Percentiles rank a stretch among this genome's conserved stretches.
Evolutionary conservation across 768 basidiomycete genomes (phyloP).

Genomic region (Hygrocybe punicea): DNA sequence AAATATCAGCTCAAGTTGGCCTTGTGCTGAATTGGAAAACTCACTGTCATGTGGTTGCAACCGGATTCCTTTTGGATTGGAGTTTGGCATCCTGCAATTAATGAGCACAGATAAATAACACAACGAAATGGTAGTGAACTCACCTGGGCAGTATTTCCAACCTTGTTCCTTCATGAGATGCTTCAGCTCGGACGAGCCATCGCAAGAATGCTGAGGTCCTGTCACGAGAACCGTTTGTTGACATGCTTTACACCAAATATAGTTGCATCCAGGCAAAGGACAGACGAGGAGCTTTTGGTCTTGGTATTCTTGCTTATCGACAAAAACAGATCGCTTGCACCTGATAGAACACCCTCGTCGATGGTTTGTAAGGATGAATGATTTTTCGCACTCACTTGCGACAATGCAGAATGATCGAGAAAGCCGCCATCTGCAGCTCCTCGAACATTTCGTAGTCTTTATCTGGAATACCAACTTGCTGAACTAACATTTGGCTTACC

Average conservation of each 20-base stretch:
- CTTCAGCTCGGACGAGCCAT: constrained; percentile 47
- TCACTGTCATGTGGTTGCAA: constrained; percentile 59
- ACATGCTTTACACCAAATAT: constrained; percentile 53
- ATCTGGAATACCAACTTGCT: constrained; percentile 45
- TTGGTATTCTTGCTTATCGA: constrained; percentile 44
- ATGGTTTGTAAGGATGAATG: background rate
- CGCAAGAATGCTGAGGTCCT: constrained; percentile 45
- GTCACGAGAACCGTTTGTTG: constrained; percentile 32
- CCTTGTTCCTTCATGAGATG: constrained; percentile 44
- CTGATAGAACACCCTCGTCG: constrained; percentile 9
- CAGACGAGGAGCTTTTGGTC: constrained; percentile 37
- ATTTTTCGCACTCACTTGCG: constrained; percentile 35
- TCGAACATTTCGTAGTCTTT: constrained; percentile 37
- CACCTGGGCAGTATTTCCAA: constrained; percentile 55
- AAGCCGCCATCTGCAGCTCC: constrained; percentile 45
- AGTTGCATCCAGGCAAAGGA: constrained; percentile 39
- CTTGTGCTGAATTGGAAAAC: constrained; percentile 15
- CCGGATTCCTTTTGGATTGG: constrained; percentile 51
- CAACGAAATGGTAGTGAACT: background rate
- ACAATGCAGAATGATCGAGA: constrained; percentile 46
- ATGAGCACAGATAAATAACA: background rate
- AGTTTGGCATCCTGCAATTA: constrained; percentile 40
- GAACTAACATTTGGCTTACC: constrained; percentile 37
- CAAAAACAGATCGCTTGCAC: constrained; percentile 40
- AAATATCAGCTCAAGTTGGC: background rate